Evolutionary conservation across 192 early-diverging fungal species (phyloP), one percentile per base, ranked within the genome.

Genomic region (Coemansia sp.): DNA sequence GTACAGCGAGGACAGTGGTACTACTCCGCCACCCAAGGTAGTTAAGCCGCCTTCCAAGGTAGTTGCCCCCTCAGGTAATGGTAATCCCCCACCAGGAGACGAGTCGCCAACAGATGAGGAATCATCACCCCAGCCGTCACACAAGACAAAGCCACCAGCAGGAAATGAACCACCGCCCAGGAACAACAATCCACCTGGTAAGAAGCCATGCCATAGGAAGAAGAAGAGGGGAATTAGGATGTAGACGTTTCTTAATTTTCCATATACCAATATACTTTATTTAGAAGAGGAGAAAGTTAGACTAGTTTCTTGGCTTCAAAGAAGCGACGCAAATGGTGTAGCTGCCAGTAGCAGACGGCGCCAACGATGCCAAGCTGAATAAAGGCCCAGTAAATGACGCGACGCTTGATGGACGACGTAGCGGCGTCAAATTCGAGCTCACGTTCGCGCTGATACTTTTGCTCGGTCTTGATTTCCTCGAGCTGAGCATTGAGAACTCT

Each of bases 301-400:
- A 92, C 93, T 33, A 97, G 86, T 76, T 97, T 97, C 85, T 97
- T 97, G 73, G 92, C 84, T 50, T 91, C 88, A 75, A 97, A 94
- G 87, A 97, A 97, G 61, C 81, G 74, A 69, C 89, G 89, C 63
- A 95, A 84, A 69, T 94, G 90, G 21, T 89, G 87, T 75, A 95
- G 88, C 80, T 98, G 95, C 94, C 95, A 95, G 61, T 88, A 85
- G 79, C 90, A 91, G 16, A 88, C 88, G 24, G 85, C 81, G 24
- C 86, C 91, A 34, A 98, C 83, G 29, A 97, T 85, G 39, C 86
- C 65, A 27, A 98, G 65, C 76, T 99, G 97, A 16, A 91, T 81
- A 57, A 99, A 77, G 8, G 93, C 94, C 92, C 94, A 97, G 79
- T 84, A 88, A 1, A 95, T 88, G 33, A 94, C 90, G 41, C 90